These are phyloP conservation scores for Leucosporidium creatinivorum DNA, from an alignment of 768 basidiomycete species.

Conservation along the genomic window DNA sequence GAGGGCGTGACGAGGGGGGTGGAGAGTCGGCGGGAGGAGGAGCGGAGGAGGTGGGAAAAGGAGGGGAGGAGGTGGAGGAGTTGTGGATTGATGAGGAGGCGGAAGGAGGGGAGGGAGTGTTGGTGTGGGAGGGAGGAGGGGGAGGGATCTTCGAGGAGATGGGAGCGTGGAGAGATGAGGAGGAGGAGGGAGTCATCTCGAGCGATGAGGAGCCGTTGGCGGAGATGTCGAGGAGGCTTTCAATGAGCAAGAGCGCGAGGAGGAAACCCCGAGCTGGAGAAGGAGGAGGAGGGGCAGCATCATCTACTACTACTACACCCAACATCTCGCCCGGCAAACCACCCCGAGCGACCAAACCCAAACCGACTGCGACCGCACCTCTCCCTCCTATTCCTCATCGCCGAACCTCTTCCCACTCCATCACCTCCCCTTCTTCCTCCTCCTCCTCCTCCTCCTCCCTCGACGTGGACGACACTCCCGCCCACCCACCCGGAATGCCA, in stretches of 20 bases:
- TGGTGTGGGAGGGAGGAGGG: background rate
- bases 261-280: too few relatives aligned
- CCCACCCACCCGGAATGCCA: slow-evolving; percentile 2
- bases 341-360: too few relatives aligned
- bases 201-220: slow-evolving; percentile 23
- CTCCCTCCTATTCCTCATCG: too few relatives aligned
- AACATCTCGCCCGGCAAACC: too few relatives aligned
- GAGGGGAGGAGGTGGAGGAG: background rate
- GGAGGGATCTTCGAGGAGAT: slow-evolving; percentile 3
- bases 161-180: background rate
- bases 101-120: background rate
- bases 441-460: background rate
- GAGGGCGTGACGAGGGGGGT: background rate
- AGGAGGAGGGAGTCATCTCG: background rate
- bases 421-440: background rate
- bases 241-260: too few relatives aligned
- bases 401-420: background rate
- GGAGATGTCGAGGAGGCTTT: background rate
- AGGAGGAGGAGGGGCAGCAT: too few relatives aligned
- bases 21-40: background rate
- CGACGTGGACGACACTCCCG: background rate
- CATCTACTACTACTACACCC: too few relatives aligned
- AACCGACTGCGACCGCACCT: background rate
- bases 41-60: background rate
- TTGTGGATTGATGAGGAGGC: background rate